A percentile compares a stretch with the other conserved stretches of the same genome.
Evolutionary conservation across 2,329 filamentous ascomycete genomes (phyloP).

Genomic region (Apiospora arundinis): DNA sequence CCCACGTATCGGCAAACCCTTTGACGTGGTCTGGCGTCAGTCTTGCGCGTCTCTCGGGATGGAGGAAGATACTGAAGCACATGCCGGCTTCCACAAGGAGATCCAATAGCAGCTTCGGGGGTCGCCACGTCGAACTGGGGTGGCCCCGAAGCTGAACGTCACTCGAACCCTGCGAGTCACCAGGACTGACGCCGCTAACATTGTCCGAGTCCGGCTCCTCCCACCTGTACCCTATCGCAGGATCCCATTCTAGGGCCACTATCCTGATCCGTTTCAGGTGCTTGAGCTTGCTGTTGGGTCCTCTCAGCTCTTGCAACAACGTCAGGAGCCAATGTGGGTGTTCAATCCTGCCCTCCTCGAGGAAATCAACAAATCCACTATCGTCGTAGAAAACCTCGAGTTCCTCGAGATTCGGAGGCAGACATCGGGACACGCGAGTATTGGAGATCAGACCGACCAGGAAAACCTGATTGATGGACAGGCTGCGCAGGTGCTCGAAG

Average conservation of each 20-base stretch:
- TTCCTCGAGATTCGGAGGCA: neutral
- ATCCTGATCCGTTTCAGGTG: neutral
- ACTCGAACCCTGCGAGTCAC: neutral
- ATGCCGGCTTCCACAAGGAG: neutral
- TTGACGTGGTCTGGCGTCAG: constrained; percentile 9
- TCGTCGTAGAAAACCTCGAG: constrained; percentile 20
- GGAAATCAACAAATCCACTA: neutral
- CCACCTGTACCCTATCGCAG: neutral
- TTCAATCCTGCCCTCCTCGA: neutral
- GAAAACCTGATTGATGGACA: neutral
- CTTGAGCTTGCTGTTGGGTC: neutral
- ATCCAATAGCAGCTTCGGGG: constrained; percentile 5
- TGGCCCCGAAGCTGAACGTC: constrained; percentile 1
- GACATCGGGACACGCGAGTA: neutral
- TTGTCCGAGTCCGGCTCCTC: neutral
- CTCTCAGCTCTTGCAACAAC: neutral
- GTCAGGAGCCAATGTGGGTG: constrained; percentile 12
- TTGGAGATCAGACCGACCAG: neutral
- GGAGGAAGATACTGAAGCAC: constrained; percentile 17
- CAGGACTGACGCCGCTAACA: neutral
- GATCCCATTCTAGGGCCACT: constrained; percentile 4
- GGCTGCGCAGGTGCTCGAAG: constrained; percentile 2
- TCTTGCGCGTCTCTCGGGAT: neutral
- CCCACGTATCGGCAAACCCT: constrained; percentile 2
- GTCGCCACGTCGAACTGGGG: neutral